Base-by-base conservation (phyloP, 805 yeast genomes). In the Wickerhamiella domercqiae region DNA sequence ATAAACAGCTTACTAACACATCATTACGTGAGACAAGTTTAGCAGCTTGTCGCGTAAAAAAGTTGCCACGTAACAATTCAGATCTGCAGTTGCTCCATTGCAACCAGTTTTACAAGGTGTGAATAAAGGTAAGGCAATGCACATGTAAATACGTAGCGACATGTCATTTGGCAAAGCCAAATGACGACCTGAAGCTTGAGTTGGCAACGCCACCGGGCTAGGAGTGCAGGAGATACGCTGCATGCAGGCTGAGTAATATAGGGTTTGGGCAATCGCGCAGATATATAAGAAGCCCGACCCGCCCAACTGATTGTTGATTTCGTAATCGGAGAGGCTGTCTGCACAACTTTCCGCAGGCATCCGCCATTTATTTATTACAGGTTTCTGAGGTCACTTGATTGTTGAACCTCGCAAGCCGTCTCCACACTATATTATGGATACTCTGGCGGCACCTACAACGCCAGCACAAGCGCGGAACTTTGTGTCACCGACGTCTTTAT, bases 391-490 rank as follows among this genome's bases (percentile, higher is more conserved):
- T 44, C 43, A 31, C 49, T 46, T 30, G 35, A 29, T 46, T 46
- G 49, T 29, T 32, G 30, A 34, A 44, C 49, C 48, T 46, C 40
- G 16, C 16, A 29, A 11, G 13, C 15, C 11, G 9, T 9, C 9
- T 14, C 32, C 11, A 29, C 14, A 4, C 14, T 17, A 32, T 22
- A 34, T 21, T 9, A 77, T 78, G 84, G 83, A 78, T 52, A 73
- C 84, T 34, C 65, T 78, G 43, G 73, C 77, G 45, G 67, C 76
- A 43, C 87, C 87, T 43, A 75, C 78, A 16, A 78, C 80, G 15
- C 82, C 86, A 9, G 80, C 79, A 4, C 71, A 73, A 51, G 87
- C 87, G 7, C 72, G 71, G 51, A 75, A 74, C 32, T 78, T 78
- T 55, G 73, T 78, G 29, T 75, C 78, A 20, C 70, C 73, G 30